A percentile compares a stretch with the other conserved stretches of the same genome.
Conservation (phyloP, 352 stramenopile genomes). For the Pythium brachiatum region DNA sequence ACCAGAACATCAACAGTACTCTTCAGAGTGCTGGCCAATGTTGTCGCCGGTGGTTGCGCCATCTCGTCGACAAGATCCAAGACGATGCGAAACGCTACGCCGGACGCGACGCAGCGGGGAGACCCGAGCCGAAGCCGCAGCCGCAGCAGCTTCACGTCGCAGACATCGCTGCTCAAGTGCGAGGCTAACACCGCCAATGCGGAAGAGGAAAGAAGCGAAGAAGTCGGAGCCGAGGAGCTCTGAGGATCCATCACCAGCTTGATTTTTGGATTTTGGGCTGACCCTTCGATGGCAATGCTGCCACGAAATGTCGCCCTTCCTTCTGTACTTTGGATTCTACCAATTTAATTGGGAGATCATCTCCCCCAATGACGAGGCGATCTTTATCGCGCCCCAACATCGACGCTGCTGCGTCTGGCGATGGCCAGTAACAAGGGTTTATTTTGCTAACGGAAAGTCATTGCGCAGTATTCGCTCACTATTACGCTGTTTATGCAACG, state of each 20-base stretch:
- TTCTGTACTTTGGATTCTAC: background rate
- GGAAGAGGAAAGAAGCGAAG: background rate
- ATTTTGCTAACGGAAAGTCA: too few relatives aligned
- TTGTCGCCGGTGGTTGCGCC: conserved; percentile 28
- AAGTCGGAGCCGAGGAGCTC: background rate
- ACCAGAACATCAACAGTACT: background rate
- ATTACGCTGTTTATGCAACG: too few relatives aligned
- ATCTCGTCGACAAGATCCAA: conserved; percentile 62
- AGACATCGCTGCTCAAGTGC: conserved; percentile 1
- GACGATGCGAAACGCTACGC: conserved; percentile 32
- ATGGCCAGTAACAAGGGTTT: too few relatives aligned
- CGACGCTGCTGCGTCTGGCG: too few relatives aligned
- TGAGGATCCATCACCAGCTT: background rate
- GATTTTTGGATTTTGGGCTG: too few relatives aligned
- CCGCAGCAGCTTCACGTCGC: conserved; percentile 27
- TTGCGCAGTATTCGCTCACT: too few relatives aligned
- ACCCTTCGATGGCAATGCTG: background rate
- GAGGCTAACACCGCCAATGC: conserved; percentile 5
- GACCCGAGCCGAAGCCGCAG: conserved; percentile 50
- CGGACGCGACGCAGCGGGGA: conserved; percentile 22
- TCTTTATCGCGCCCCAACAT: too few relatives aligned
- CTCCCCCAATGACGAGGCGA: conserved; percentile 16
- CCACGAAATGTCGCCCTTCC: conserved; percentile 8
- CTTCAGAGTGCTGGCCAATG: background rate
- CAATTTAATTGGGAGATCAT: conserved; percentile 5